Evolutionary conservation across 257 asterid species (phyloP).

Genomic region (Mitragyna speciosa): DNA sequence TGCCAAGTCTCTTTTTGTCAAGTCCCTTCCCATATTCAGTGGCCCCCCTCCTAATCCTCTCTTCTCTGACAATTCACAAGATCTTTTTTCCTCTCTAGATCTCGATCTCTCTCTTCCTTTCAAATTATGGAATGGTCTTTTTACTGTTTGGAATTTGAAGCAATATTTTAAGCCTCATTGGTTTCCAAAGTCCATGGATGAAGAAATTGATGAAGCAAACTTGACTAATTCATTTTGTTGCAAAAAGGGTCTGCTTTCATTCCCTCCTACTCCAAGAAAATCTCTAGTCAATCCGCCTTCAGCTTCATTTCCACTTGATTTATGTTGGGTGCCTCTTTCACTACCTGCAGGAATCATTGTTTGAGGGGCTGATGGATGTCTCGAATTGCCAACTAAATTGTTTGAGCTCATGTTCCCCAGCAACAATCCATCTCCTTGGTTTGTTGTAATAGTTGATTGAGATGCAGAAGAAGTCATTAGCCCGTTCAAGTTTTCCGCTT

Average conservation of each 20-base stretch:
- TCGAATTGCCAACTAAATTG: conserved; percentile 13
- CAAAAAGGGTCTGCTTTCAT: conserved; percentile 40
- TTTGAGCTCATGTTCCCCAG: conserved; percentile 26
- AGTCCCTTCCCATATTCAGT: conserved; percentile 52
- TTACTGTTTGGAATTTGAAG: not conserved
- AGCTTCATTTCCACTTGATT: conserved; percentile 33
- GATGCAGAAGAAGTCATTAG: conserved; percentile 26
- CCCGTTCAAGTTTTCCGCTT: conserved; percentile 26
- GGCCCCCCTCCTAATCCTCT: conserved; percentile 30
- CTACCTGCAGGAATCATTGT: conserved; percentile 8
- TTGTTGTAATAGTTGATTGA: conserved; percentile 24
- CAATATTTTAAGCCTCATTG: conserved; percentile 10
- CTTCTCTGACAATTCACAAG: conserved; percentile 80
- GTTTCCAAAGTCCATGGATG: conserved; percentile 44
- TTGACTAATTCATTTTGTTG: conserved; percentile 52
- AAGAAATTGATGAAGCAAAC: conserved; percentile 37
- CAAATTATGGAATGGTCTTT: not conserved
- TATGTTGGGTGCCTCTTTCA: conserved; percentile 13
- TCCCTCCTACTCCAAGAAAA: conserved; percentile 72
- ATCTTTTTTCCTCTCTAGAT: conserved; percentile 38
- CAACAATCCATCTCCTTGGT: conserved; percentile 28
- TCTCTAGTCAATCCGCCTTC: conserved; percentile 64
- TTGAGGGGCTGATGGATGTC: conserved; percentile 19
- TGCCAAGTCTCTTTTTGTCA: conserved; percentile 54
- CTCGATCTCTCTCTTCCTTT: not conserved